Conservation (phyloP, 495 filamentous ascomycete species). For the Hypoxylon fuscum region DNA sequence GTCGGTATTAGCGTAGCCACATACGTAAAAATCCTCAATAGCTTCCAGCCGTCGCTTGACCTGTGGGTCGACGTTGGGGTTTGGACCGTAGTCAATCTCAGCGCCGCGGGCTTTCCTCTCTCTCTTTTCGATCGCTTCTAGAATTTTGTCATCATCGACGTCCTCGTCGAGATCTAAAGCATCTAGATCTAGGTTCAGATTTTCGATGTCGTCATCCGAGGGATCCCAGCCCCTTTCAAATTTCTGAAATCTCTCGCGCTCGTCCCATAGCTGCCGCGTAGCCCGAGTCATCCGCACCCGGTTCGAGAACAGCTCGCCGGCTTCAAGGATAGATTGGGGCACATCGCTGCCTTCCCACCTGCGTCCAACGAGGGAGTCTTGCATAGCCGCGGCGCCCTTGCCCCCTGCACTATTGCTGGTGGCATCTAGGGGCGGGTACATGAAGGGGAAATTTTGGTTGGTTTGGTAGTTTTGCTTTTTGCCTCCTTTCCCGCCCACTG, state of each 20-base stretch:
- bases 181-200: slow-evolving; percentile 59
- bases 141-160: slow-evolving; percentile 43
- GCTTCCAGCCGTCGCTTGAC: slow-evolving; percentile 73
- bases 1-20: slow-evolving; percentile 43
- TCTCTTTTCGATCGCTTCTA: slow-evolving; percentile 46
- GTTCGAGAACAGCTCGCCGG: slow-evolving; percentile 89
- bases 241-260: slow-evolving; percentile 87
- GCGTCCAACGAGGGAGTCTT: slow-evolving; percentile 78
- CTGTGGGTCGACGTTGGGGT: slow-evolving; percentile 55
- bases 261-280: slow-evolving; percentile 93
- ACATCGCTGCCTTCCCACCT: slow-evolving; percentile 93
- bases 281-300: slow-evolving; percentile 89
- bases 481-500: slow-evolving; percentile 86
- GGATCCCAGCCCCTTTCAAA: slow-evolving; percentile 88
- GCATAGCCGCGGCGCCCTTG: slow-evolving; percentile 80
- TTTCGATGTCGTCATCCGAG: slow-evolving; percentile 57
- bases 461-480: slow-evolving; percentile 99
- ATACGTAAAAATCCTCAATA: slow-evolving; percentile 86
- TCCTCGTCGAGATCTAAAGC: slow-evolving; percentile 58
- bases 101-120: slow-evolving; percentile 41
- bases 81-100: slow-evolving; percentile 63
- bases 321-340: slow-evolving; percentile 90
- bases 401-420: slow-evolving; percentile 85
- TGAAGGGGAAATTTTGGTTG: slow-evolving; percentile 97
- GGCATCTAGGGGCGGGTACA: slow-evolving; percentile 91